Base-by-base conservation (phyloP, 345 rosid species). In the Populus davidiana region DNA sequence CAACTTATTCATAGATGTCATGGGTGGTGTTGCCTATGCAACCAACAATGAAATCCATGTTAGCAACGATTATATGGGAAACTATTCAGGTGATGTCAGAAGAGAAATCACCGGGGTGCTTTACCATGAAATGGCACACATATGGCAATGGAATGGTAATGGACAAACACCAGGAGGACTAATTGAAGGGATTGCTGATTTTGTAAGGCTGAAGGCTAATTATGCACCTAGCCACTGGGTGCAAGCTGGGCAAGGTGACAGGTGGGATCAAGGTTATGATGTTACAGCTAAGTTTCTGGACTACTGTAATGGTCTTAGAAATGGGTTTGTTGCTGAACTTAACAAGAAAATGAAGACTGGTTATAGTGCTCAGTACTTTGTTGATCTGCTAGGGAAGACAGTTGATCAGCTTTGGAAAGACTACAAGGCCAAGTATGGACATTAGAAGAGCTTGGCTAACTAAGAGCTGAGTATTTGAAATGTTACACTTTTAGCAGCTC, bases 101-200 rank as follows among this genome's bases (percentile, higher is more conserved):
- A 72, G 52, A n/a, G 93, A 89, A 73, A 82, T 89, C 64, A 81
- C 79, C 0, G 93, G 96, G 5, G 88, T 94, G 2, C 43, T 92
- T 64, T 92, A 93, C 69, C 94, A 92, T 9, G 97, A 89, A 73
- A 90, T 89, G 86, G 77, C 86, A 1, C 94, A 90, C 50, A 72
- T 90, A 16, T 91, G 92, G 97, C 94, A 90, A 56, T 93, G 96
- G 97, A 80, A 79, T 41, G 96, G 97, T 3, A 85, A 85, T 5
- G 86, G 84, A 0, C 83, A 67, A 31, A 70, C 89, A 33, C 93
- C 90, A 0, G 76, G 86, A 1, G 91, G 90, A 6, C 70, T 93
- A 29, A 81, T 81, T 0, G 93, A 93, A 82, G 98, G 98, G 44
- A 83, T 93, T 2, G 96, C 91, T 0, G 94, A 93, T 72, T 89